Base-by-base conservation (phyloP, 2,329 filamentous ascomycete species). In the Phialemonium atrogriseum region DNA sequence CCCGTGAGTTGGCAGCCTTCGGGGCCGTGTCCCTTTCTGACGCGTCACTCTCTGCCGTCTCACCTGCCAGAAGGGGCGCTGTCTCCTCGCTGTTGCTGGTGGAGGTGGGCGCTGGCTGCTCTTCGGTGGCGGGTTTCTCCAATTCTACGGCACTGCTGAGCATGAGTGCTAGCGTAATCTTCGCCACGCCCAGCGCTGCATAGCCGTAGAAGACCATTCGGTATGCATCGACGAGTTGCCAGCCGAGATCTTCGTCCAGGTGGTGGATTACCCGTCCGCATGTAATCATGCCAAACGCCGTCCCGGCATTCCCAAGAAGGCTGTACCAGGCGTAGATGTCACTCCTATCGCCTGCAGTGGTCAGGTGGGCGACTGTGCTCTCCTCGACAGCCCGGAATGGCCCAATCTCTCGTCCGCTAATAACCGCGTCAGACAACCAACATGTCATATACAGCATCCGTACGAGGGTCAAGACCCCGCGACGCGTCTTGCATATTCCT, bases 321-420 rank as follows among this genome's bases (percentile, higher is more conserved):
- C 60, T 68, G 43, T 78, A 79, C 74, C 74, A 79, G 4, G 73
- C 73, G 38, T 72, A 78, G 17, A 79, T 58, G 44, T 78, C 72
- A 35, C 64, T 61, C 26, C 73, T 52, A 4, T 58, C 54, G 2
- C 54, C 50, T 5, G 59, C 42, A 1, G 53, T 47, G 0, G 68
- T 73, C 4, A 78, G 55, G 24, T 77, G 72, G 4, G 74, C 72
- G 2, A 78, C 53, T 5, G 69, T 66, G 11, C 68, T 73, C 51
- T 79, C 74, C 45, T 79, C 75, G 17, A 79, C 62, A 23, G 74
- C 73, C 23, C 69, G 60, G 37, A 80, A 79, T 0, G 74, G 75
- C 0, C 73, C 74, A 32, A 78, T 77, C 45, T 80, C 75, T 34
- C 73, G 77, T 7, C 74, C 75, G 45, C 71, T 73, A n/a, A 4